These are phyloP conservation scores for Russula dissimulans DNA, from an alignment of 768 basidiomycete species.

Conservation along the genomic window DNA sequence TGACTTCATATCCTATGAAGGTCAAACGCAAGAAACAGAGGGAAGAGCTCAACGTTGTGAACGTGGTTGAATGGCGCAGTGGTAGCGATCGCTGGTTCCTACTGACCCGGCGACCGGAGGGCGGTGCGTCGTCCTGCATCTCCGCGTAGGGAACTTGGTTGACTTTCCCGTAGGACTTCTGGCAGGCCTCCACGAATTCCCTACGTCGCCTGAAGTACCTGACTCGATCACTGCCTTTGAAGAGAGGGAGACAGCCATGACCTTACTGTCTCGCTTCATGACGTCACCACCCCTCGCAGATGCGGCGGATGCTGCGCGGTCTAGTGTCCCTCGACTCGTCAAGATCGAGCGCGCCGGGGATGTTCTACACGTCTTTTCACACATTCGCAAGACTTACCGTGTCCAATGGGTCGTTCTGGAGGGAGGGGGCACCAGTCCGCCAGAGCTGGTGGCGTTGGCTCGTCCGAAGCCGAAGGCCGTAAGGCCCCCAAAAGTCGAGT, in stretches of 20 bases:
- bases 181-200: slow-evolving; percentile 86
- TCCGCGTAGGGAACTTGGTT: not conserved
- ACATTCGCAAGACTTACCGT: slow-evolving; percentile 81
- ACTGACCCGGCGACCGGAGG: slow-evolving; percentile 73
- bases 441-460: slow-evolving; percentile 18
- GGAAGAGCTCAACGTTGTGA: slow-evolving; percentile 78
- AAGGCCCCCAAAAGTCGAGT: not conserved
- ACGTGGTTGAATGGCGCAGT: slow-evolving; percentile 71
- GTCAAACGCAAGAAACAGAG: slow-evolving; percentile 71
- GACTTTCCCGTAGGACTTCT: slow-evolving; percentile 55
- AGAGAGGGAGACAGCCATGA: slow-evolving; percentile 27
- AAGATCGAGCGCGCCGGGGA: slow-evolving; percentile 47
- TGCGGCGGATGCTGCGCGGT: not conserved
- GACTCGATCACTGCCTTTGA: slow-evolving; percentile 32
- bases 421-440: slow-evolving; percentile 45
- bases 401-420: slow-evolving; percentile 61
- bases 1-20: slow-evolving; percentile 84
- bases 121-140: slow-evolving; percentile 38
- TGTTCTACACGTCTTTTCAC: slow-evolving; percentile 79
- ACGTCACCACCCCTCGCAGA: slow-evolving; percentile 20
- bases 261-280: slow-evolving; percentile 35
- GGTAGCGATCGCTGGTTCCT: slow-evolving; percentile 51
- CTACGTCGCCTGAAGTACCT: slow-evolving; percentile 49
- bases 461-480: not conserved
- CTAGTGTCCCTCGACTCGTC: slow-evolving; percentile 28